Conservation (phyloP, 345 rosid genomes). For the Gossypioides kirkii region DNA sequence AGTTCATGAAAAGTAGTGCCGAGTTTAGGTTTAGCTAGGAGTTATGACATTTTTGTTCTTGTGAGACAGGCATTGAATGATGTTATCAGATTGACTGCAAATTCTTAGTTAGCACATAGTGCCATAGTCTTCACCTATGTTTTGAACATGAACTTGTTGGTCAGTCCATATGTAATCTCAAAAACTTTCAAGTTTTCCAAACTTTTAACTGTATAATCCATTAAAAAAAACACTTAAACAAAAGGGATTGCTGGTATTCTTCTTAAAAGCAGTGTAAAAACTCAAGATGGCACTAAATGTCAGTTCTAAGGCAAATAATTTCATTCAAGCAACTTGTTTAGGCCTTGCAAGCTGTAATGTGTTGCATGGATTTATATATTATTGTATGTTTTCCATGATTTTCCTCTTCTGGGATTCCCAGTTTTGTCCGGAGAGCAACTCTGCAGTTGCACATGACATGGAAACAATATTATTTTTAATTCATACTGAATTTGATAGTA, state of each 20-base stretch:
- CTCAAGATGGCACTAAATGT: no score
- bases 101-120: not conserved
- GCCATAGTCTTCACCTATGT: not conserved
- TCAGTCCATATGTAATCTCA: no score
- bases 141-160: no score
- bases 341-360: no score
- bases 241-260: no score
- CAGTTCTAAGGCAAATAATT: no score
- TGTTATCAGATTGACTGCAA: not conserved
- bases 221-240: no score
- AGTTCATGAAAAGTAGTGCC: not conserved
- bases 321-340: no score
- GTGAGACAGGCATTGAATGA: not conserved
- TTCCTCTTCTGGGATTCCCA: not conserved
- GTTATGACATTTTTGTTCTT: not conserved
- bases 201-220: no score
- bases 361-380: no score
- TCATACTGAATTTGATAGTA: not conserved
- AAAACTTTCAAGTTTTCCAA: no score
- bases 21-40: not conserved
- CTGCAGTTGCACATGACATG: not conserved
- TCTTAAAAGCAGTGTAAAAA: no score
- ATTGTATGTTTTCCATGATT: not conserved
- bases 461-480: not conserved
- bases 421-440: not conserved